These are phyloP conservation scores for Xanthoparmelia taractica DNA, from an alignment of 495 filamentous ascomycete species.

Conservation along the genomic window DNA sequence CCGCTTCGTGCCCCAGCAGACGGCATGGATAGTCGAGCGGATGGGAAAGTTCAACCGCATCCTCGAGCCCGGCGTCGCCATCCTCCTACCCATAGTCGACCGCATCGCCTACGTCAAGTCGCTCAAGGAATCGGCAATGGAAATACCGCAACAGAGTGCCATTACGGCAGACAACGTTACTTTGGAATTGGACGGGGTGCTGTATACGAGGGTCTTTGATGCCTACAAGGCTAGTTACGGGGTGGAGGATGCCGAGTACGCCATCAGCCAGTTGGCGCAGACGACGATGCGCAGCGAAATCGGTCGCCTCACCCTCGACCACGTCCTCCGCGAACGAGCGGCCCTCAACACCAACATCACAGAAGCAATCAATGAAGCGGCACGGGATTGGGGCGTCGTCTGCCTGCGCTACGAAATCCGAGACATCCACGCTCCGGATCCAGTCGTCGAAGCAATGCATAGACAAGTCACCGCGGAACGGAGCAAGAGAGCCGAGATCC, in stretches of 20 bases:
- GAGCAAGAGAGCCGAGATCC: slow-evolving; percentile 92
- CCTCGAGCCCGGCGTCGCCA: slow-evolving; percentile 79
- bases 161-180: slow-evolving; percentile 99
- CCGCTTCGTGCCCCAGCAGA: slow-evolving; percentile 97
- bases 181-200: slow-evolving; percentile 85
- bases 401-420: slow-evolving; percentile 96
- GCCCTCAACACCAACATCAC: slow-evolving; percentile 97
- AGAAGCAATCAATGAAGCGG: slow-evolving; percentile 93
- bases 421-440: slow-evolving; percentile 92
- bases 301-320: slow-evolving; percentile 89
- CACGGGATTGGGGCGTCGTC: slow-evolving; percentile 90
- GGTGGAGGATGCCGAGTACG: slow-evolving; percentile 97
- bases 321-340: slow-evolving; percentile 93
- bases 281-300: slow-evolving; percentile 99
- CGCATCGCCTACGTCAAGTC: slow-evolving; percentile 97
- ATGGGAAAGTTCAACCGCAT: slow-evolving; percentile 97
- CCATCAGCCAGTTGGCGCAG: slow-evolving; percentile 94
- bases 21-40: slow-evolving; percentile 97
- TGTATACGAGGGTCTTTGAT: slow-evolving; percentile 93
- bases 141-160: slow-evolving; percentile 91
- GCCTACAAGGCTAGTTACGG: slow-evolving; percentile 98
- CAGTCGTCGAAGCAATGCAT: slow-evolving; percentile 95
- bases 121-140: slow-evolving; percentile 89
- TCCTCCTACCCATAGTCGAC: slow-evolving; percentile 85
- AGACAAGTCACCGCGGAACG: slow-evolving; percentile 94